Percentiles rank a stretch among this genome's conserved stretches.
These are phyloP conservation scores for Botrytis aclada DNA, from an alignment of 2,329 filamentous ascomycete genomes.

Conservation along the genomic window DNA sequence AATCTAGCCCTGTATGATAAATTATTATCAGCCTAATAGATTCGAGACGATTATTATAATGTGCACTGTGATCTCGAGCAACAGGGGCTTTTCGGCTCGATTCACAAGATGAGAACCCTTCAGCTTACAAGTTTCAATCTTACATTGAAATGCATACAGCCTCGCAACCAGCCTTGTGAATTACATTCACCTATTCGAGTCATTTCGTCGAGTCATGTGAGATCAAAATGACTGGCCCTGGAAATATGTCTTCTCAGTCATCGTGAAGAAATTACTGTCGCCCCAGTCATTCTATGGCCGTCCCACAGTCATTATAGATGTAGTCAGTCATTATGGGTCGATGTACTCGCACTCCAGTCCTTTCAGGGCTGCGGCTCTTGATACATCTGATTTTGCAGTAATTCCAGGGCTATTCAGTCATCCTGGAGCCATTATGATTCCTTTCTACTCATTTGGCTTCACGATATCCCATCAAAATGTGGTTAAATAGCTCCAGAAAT, in stretches of 20 bases:
- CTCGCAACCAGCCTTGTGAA: not conserved
- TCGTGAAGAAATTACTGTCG: not conserved
- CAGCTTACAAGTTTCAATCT: not conserved
- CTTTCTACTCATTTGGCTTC: not conserved
- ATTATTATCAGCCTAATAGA: not conserved
- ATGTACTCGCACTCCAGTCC: not conserved
- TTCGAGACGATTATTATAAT: not conserved
- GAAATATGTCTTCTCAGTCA: not conserved
- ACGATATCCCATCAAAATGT: not conserved
- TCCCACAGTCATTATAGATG: not conserved
- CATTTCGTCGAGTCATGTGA: not conserved
- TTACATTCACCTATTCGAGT: not conserved
- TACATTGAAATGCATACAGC: not conserved
- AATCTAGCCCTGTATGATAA: not conserved
- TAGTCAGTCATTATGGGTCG: not conserved
- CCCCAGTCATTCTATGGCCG: not conserved
- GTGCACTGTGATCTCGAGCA: too few species aligned
- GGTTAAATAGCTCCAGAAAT: not conserved
- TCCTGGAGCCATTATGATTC: not conserved
- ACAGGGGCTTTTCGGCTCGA: not conserved
- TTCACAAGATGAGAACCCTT: not conserved
- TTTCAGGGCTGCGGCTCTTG: not conserved
- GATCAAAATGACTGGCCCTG: not conserved
- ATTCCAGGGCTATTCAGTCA: not conserved
- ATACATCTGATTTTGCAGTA: not conserved